Conservation (phyloP, 768 basidiomycete species). For the Bullera alba region DNA sequence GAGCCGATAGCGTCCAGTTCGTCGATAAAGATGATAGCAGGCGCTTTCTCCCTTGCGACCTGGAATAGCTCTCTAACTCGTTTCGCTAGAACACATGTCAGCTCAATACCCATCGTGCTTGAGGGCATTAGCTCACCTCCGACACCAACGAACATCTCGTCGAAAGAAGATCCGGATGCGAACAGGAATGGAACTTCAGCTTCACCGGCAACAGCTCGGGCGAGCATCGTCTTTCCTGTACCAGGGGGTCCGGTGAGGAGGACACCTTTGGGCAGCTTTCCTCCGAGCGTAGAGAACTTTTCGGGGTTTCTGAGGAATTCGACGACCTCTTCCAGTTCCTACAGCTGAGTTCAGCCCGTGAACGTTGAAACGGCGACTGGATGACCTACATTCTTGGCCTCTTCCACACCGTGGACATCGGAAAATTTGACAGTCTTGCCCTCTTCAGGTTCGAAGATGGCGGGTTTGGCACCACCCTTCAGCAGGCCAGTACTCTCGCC, state of each 20-base stretch:
- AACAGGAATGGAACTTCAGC: constrained; percentile 97
- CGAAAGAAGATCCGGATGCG: constrained; percentile 92
- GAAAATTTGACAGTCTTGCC: constrained; percentile 80
- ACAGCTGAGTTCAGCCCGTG: neutral
- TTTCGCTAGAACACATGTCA: constrained; percentile 55
- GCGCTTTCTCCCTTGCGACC: constrained; percentile 85
- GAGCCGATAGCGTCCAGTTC: constrained; percentile 91
- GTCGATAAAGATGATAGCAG: constrained; percentile 97
- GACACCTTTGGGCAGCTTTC: constrained; percentile 89
- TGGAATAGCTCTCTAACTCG: constrained; percentile 92
- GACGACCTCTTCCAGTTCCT: constrained; percentile 91
- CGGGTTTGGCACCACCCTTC: constrained; percentile 67
- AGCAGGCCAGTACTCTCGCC: constrained; percentile 89
- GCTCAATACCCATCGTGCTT: neutral
- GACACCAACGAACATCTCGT: constrained; percentile 72
- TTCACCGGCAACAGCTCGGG: constrained; percentile 92
- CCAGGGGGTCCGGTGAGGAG: constrained; percentile 55
- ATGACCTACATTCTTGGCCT: constrained; percentile 75
- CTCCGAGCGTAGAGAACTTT: constrained; percentile 81
- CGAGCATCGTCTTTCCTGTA: constrained; percentile 98
- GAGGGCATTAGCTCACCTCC: constrained; percentile 22
- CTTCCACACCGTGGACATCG: constrained; percentile 96
- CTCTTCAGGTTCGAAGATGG: constrained; percentile 71
- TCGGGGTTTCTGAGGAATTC: constrained; percentile 91
- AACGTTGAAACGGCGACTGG: neutral